These are phyloP conservation scores for Aureococcus anophagefferens DNA, from an alignment of 108 stramenopile genomes.

Conservation along the genomic window DNA sequence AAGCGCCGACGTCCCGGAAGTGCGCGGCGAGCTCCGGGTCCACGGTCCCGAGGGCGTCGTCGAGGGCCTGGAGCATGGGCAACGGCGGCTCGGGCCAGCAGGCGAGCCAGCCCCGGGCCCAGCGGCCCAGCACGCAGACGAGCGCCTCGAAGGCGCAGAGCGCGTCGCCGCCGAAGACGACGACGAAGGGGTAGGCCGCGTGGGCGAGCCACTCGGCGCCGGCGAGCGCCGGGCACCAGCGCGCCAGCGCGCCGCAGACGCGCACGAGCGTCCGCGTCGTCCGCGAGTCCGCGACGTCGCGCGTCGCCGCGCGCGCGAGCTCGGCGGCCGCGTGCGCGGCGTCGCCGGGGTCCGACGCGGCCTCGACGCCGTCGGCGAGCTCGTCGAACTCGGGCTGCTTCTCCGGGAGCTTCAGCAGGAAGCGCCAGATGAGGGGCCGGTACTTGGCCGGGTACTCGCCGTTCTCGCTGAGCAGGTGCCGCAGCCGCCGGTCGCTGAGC, in stretches of 20 bases:
- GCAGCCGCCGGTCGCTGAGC: slow-evolving; percentile 10
- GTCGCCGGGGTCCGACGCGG: not conserved
- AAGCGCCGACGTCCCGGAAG: not conserved
- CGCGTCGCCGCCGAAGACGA: slow-evolving; percentile 21
- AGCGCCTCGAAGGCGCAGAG: slow-evolving; percentile 28
- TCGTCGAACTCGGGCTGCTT: slow-evolving; percentile 16
- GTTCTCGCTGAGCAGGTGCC: not conserved
- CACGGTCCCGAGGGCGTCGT: slow-evolving; percentile 9
- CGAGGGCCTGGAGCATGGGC: slow-evolving; percentile 9
- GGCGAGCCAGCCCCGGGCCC: slow-evolving; percentile 21
- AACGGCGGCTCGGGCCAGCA: slow-evolving; percentile 29
- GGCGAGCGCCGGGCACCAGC: slow-evolving; percentile 26
- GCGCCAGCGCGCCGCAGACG: slow-evolving; percentile 12
- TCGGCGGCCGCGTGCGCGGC: not conserved
- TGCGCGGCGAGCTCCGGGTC: slow-evolving; percentile 17
- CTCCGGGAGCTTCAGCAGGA: slow-evolving; percentile 27
- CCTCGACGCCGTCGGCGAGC: slow-evolving; percentile 7
- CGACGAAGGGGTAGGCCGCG: slow-evolving; percentile 28
- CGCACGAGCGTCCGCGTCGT: not conserved
- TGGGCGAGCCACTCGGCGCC: slow-evolving; percentile 26
- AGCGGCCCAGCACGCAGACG: slow-evolving; percentile 18
- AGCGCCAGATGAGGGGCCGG: slow-evolving; percentile 26
- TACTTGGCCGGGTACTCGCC: slow-evolving; percentile 28
- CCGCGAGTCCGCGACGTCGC: not conserved
- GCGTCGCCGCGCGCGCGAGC: not conserved